Conservation (phyloP, 345 rosid genomes). For the Trapa incisa region DNA sequence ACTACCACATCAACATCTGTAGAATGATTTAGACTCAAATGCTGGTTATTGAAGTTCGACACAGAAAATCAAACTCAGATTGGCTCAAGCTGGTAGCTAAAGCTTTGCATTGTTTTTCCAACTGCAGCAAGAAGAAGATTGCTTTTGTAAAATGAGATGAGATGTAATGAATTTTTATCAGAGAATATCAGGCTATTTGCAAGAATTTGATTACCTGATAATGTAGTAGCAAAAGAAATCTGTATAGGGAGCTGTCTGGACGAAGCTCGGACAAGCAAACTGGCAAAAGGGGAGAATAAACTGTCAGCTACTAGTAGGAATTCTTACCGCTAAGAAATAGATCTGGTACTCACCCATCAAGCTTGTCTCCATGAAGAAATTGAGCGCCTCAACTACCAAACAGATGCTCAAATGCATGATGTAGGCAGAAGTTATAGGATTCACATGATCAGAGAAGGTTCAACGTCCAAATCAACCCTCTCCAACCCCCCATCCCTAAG, state of each 20-base stretch:
- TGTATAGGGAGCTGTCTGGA: slow-evolving; percentile 79
- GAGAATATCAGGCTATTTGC: background rate
- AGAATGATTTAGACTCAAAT: background rate
- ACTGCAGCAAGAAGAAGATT: slow-evolving; percentile 24
- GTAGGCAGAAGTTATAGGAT: background rate
- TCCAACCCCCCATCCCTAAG: too few relatives aligned
- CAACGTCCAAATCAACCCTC: background rate
- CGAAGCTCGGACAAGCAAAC: slow-evolving; percentile 69
- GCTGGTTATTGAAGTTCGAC: background rate
- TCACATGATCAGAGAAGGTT: background rate
- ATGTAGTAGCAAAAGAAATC: slow-evolving; percentile 95
- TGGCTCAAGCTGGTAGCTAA: slow-evolving; percentile 75
- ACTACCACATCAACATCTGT: background rate
- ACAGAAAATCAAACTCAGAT: background rate
- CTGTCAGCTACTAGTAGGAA: background rate
- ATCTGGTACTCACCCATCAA: slow-evolving; percentile 51
- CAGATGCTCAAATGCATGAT: background rate
- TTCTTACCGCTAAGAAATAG: background rate
- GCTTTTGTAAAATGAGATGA: background rate
- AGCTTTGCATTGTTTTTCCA: slow-evolving; percentile 90
- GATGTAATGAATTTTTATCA: background rate
- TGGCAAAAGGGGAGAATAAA: slow-evolving; percentile 17
- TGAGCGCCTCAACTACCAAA: background rate
- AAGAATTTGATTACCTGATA: slow-evolving; percentile 35
- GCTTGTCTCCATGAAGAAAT: slow-evolving; percentile 42